Base-by-base conservation (phyloP, 2,329 filamentous ascomycete species). In the Fusarium agapanthi region DNA sequence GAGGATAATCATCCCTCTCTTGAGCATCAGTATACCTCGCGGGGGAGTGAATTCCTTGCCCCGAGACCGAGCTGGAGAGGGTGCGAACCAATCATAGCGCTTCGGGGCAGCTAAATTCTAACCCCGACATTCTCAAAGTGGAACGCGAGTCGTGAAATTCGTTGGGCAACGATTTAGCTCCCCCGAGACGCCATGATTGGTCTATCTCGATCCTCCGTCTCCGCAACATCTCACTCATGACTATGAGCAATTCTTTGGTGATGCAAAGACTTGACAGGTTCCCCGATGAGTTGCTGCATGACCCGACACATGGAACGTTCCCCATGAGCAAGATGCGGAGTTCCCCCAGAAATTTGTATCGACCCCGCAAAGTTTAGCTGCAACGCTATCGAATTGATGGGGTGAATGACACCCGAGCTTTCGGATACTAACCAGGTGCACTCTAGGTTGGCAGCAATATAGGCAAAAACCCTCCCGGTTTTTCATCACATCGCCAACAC, bases 171-270 rank as follows among this genome's bases (percentile, higher is more conserved):
- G 2, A 35, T 71, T 75, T 76, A 75, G 74, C 57, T 79, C 47
- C 77, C 76, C 76, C 63, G 76, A 77, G 6, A 4, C 10, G 0
- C 5, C 12, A 11, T 58, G 18, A 78, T 78, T 78, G 44, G 70
- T 22, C 7, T 1, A 13, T 18, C 2, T 3, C 1, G 1, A 9
- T 6, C 6, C 4, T 8, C 6, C 1, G 2, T 51, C 34, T 14
- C 55, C 38, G 6, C 28, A 43, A 1, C 3, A 20, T n/a, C 35
- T n/a, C 13, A 3, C 24, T 24, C 48, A 45, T 41, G 41, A 56
- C 37, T 51, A 3, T 22, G 3, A 12, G 5, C 22, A 15, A 32
- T 20, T 51, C 16, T 37, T 20, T 35, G 10, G 7, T 16, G 20
- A 22, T 22, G 53, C 44, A n/a, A 47, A 64, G 22, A 37, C 41